Percentiles rank a stretch among this genome's conserved stretches.
Conservation (phyloP, 768 basidiomycete genomes). For the Neoboletus magnificus region DNA sequence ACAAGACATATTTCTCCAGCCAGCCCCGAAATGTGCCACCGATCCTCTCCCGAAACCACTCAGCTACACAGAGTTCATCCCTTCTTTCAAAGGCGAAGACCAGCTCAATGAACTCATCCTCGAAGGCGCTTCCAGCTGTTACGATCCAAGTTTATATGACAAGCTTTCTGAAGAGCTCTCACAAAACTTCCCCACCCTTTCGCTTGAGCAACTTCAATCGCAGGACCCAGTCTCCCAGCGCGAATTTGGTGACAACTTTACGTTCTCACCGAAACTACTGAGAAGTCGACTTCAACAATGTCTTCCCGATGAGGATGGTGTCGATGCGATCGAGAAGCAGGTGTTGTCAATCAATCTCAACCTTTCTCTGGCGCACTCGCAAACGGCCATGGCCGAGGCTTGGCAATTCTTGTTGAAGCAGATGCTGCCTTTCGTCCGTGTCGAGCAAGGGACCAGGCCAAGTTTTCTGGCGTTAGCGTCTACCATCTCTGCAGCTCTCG, state of each 20-base stretch:
- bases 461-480: conserved; percentile 56
- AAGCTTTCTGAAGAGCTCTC: conserved; percentile 49
- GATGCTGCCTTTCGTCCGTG: conserved; percentile 60
- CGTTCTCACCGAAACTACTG: conserved; percentile 62
- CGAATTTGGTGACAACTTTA: conserved; percentile 76
- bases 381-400: conserved; percentile 68
- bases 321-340: conserved; percentile 52
- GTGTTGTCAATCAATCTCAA: conserved; percentile 82
- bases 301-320: conserved; percentile 33
- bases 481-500: conserved; percentile 62
- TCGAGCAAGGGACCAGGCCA: conserved; percentile 53
- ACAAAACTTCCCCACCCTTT: conserved; percentile 54
- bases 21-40: conserved; percentile 38
- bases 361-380: conserved; percentile 78
- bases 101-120: conserved; percentile 61
- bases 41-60: conserved; percentile 46
- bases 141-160: conserved; percentile 71
- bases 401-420: conserved; percentile 74
- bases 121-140: conserved; percentile 68
- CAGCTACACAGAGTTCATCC: conserved; percentile 58
- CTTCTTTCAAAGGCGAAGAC: conserved; percentile 58
- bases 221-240: conserved; percentile 64
- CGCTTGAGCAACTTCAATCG: conserved; percentile 59
- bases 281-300: conserved; percentile 54
- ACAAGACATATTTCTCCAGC: conserved; percentile 66